Evolutionary conservation across 2,329 filamentous ascomycete species (phyloP), one percentile per base, ranked within the genome.

Genomic region (Xylariaceae sp.): DNA sequence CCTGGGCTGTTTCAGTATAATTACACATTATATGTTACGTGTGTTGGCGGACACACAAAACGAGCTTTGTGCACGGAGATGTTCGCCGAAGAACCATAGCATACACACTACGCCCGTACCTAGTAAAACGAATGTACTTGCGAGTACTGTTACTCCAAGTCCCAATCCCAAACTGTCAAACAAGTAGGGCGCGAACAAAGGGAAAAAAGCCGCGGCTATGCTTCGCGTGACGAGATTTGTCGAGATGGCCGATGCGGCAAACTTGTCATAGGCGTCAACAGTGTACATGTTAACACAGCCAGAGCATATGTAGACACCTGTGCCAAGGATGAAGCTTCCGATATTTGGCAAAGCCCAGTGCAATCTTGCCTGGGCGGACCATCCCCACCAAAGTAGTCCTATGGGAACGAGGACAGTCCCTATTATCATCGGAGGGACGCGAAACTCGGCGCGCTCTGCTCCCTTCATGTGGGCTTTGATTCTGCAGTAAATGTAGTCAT

Each of bases 131-230:
- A 73, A 73, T 33, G 77, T 69, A 45, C 78, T 76, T 11, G 68
- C 72, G 7, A 76, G 60, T 0, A 74, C 34, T 0, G 62, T 72
- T 42, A 72, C 73, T 0, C 53, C 75, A 76, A 55, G 83, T 53
- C 61, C 82, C 53, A 59, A 83, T 63, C 54, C 71, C 16, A 76
- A 57, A 1, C 47, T 54, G 0, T 65, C 53, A 17, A 74, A 76
- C 62, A 76, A 61, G 11, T 69, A 65, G 0, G 74, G 73, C 0
- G 82, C 81, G 16, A 83, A 83, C 1, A 86, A 69, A 0, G 83
- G 83, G 45, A 86, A 80, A 1, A 77, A 68, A 36, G 83, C 82
- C 0, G 80, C 82, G 0, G 76, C 73, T 47, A 64, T 17, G n/a
- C 59, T 61, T 5, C 60, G 56, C 12, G 59, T 42, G 1, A 63